These are phyloP conservation scores for Bothriochloa decipiens DNA, from an alignment of 176 grass and related monocot species.

Conservation along the genomic window DNA sequence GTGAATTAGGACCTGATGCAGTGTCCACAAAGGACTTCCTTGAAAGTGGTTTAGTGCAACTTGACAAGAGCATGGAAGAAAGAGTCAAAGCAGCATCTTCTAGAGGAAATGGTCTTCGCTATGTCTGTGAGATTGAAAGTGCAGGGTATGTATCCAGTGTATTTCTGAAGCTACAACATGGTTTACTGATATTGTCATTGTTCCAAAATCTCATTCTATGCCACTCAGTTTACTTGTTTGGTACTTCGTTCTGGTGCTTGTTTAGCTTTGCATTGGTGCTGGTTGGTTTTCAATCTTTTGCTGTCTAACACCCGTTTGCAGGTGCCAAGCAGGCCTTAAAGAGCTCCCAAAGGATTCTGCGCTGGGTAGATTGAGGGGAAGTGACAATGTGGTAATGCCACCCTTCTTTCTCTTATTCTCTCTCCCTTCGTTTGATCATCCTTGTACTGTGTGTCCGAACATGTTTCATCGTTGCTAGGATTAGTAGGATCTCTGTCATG, in stretches of 20 bases:
- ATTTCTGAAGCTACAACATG: not conserved
- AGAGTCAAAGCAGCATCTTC: constrained; percentile 64
- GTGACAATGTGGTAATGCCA: constrained; percentile 96
- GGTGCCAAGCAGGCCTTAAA: constrained; percentile 81
- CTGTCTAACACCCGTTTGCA: constrained; percentile 42
- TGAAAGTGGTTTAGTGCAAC: constrained; percentile 59
- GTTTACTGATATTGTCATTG: not conserved
- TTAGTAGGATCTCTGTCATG: no score
- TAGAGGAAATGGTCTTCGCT: constrained; percentile 90
- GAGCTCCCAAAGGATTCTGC: constrained; percentile 87
- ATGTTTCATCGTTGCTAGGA: not conserved
- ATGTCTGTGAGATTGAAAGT: constrained; percentile 67
- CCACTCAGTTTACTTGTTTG: not conserved
- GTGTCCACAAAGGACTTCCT: constrained; percentile 75
- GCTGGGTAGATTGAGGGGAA: constrained; percentile 88
- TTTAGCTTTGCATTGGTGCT: not conserved
- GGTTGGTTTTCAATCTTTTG: not conserved
- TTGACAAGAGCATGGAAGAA: constrained; percentile 77
- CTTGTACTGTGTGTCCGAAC: not conserved
- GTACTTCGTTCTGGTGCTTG: not conserved
- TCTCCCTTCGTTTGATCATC: not conserved
- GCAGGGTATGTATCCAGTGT: constrained; percentile 30
- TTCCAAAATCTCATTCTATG: not conserved
- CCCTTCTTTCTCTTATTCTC: not conserved
- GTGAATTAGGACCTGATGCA: constrained; percentile 68